These are phyloP conservation scores for Nakazawaea sp. DNA, from an alignment of 805 yeast species.

Conservation along the genomic window DNA sequence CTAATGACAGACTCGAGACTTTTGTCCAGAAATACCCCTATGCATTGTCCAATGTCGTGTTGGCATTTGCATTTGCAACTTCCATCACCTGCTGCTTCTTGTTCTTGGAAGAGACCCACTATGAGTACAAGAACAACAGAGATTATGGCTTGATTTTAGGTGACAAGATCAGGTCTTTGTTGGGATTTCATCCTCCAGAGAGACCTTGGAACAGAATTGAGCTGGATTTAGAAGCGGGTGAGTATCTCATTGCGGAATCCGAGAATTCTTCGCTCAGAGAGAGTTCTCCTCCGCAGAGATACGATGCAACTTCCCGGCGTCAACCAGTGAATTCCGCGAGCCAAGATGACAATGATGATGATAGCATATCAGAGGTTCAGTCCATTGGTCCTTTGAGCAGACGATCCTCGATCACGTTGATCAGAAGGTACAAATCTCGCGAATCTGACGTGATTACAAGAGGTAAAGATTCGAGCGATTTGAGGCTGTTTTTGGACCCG, in stretches of 20 bases:
- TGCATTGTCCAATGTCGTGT: conserved; percentile 41
- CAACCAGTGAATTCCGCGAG: neutral
- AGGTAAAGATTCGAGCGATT: neutral
- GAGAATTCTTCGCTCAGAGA: neutral
- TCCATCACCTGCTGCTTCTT: conserved; percentile 34
- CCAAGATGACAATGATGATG: neutral
- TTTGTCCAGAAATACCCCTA: conserved; percentile 35
- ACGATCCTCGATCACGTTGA: no score
- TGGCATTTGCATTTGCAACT: conserved; percentile 27
- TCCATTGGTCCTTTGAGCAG: no score
- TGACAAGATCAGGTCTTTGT: conserved; percentile 22
- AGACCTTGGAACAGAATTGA: conserved; percentile 17
- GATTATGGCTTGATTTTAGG: conserved; percentile 43
- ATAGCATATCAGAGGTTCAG: no score
- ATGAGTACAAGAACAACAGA: conserved; percentile 19
- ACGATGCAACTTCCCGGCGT: neutral
- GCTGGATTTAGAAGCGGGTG: neutral
- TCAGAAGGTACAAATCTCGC: no score
- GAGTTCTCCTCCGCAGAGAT: neutral
- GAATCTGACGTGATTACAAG: neutral
- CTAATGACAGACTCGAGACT: conserved; percentile 14
- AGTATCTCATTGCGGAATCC: neutral
- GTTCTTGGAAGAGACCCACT: conserved; percentile 50
- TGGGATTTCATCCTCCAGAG: conserved; percentile 13
- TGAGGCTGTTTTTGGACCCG: neutral